Evolutionary conservation across 345 rosid genomes (phyloP), one percentile per base, ranked within the genome.

Genomic region (Diplotaxis tenuifolia): DNA sequence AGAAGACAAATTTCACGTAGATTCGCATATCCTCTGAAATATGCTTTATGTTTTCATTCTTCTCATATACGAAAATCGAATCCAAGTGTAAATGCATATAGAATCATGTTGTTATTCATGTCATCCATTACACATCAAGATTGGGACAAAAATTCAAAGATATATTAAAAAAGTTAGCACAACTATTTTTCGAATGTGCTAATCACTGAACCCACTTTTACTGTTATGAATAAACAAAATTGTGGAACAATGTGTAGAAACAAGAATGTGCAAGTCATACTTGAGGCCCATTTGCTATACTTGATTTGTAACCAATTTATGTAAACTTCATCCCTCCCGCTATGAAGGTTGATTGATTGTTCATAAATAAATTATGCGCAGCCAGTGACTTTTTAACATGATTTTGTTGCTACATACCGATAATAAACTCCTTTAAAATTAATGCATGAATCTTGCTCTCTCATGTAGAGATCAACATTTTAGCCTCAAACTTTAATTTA

Each of bases 81-180:
- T 67, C 18, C 25, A 34, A 34, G 68, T 60, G 67, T 50, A 42
- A 23, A 23, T 23, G 49, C 31, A 68, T 42, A 8, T 11, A 55
- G 64, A 68, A 54, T 68, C 62, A 75, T 62, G 65, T 40, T 62
- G 75, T 55, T 42, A 75, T 68, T 29, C 58, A 53, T 27, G 65
- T 19, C 57, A 68, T 62, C 70, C 65, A 69, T 54, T 69, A 75
- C 59, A 42, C 65, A 20, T 69, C 11, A 19, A 74, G 54, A 68
- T 27, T 49, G 3, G 54, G 53, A 58, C 31, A 42, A 57, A 45
- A 0, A 0, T 29, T 36, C 2, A 1, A 53, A 16, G 53, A 38
- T 1, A 6, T 18, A 12, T 22, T 3, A 0, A 22, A 23, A 53
- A 54, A 10, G n/a, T 54, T n/a, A 20, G 15, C 62, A 16, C 68